These are phyloP conservation scores for Aureobasidium sp. DNA, from an alignment of 2,329 filamentous ascomycete genomes.

Conservation along the genomic window DNA sequence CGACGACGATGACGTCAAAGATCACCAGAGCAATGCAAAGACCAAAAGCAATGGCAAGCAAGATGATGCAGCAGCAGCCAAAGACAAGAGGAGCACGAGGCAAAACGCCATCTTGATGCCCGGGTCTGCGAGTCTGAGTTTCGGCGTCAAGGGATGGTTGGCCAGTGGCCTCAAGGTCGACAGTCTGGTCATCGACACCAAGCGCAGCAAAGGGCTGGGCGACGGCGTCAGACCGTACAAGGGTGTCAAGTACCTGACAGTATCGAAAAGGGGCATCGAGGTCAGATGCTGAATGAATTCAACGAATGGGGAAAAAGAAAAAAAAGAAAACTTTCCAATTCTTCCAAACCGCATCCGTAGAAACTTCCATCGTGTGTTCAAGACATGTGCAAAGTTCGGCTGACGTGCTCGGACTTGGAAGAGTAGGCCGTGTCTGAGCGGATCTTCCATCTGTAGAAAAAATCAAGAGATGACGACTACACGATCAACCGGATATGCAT, in stretches of 20 bases:
- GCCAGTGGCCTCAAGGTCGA: slow-evolving; percentile 59
- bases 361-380: too few species aligned
- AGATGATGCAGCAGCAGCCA: background rate
- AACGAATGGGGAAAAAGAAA: too few species aligned
- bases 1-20: slow-evolving; percentile 19
- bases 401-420: too few species aligned
- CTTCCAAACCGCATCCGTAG: too few species aligned
- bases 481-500: too few species aligned
- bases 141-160: slow-evolving; percentile 55
- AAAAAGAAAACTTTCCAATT: too few species aligned
- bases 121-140: slow-evolving; percentile 39
- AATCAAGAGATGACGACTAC: too few species aligned
- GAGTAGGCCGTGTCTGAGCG: too few species aligned
- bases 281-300: slow-evolving; percentile 36
- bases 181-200: slow-evolving; percentile 56
- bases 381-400: too few species aligned
- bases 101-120: slow-evolving; percentile 49
- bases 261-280: slow-evolving; percentile 51
- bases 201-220: slow-evolving; percentile 76
- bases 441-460: too few species aligned
- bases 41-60: background rate
- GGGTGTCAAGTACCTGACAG: slow-evolving; percentile 92
- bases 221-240: slow-evolving; percentile 93
- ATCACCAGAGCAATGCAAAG: background rate
- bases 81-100: slow-evolving; percentile 37